Conservation (phyloP, 495 filamentous ascomycete species). For the Venustampulla echinocandica region DNA sequence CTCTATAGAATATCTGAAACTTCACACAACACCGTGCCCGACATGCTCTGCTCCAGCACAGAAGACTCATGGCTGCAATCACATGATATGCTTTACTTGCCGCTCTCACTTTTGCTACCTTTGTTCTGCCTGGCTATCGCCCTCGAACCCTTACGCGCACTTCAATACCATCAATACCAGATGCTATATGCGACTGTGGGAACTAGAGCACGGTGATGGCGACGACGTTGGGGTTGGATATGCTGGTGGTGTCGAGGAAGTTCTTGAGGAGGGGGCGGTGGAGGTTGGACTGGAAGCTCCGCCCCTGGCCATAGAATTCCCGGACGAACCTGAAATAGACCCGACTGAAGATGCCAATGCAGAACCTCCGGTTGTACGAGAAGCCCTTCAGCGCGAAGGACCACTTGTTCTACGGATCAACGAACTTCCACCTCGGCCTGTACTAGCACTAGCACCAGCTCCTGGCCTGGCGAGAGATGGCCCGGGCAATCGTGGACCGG, state of each 20-base stretch:
- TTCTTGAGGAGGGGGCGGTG: slow-evolving; percentile 8
- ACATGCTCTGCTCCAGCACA: slow-evolving; percentile 78
- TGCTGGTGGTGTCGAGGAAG: slow-evolving; percentile 31
- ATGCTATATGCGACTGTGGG: slow-evolving; percentile 85
- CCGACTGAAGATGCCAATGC: not conserved
- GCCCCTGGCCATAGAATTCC: too few relatives aligned
- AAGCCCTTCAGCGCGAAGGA: slow-evolving; percentile 34
- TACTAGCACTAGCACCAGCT: slow-evolving; percentile 4
- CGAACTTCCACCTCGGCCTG: slow-evolving; percentile 10
- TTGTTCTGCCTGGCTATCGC: slow-evolving; percentile 76
- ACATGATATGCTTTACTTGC: slow-evolving; percentile 93
- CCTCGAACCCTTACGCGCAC: slow-evolving; percentile 76
- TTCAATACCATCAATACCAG: slow-evolving; percentile 60
- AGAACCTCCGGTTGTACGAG: slow-evolving; percentile 9
- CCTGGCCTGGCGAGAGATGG: slow-evolving; percentile 1
- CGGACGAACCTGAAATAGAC: not conserved
- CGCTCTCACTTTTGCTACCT: slow-evolving; percentile 93
- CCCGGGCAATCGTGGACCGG: slow-evolving; percentile 1
- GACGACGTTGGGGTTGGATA: slow-evolving; percentile 46
- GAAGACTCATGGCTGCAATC: slow-evolving; percentile 92
- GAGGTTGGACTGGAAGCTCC: not conserved
- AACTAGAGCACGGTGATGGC: slow-evolving; percentile 77
- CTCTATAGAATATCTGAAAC: slow-evolving; percentile 67
- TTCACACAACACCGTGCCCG: slow-evolving; percentile 83
- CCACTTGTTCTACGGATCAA: slow-evolving; percentile 47